These are phyloP conservation scores for Phytophthora melonis DNA, from an alignment of 352 stramenopile species.

Conservation along the genomic window DNA sequence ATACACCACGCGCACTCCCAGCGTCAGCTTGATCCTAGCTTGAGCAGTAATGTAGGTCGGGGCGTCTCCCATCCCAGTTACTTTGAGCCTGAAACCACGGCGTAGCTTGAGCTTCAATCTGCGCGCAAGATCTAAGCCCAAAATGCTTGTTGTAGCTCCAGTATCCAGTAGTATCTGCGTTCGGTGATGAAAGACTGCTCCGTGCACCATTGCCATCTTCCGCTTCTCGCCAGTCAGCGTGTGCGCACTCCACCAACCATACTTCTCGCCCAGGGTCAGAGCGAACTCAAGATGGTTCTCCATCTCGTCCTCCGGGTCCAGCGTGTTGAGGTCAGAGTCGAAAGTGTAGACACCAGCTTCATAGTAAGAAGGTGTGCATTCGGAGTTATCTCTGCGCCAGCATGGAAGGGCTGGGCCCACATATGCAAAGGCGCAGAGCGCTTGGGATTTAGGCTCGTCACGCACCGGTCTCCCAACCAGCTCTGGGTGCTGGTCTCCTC, in stretches of 20 bases:
- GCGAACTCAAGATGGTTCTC: not conserved
- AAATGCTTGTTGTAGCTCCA: slow-evolving; percentile 31
- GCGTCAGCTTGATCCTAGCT: not conserved
- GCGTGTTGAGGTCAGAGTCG: not conserved
- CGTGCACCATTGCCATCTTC: not conserved
- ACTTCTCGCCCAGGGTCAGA: not conserved
- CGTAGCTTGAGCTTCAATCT: slow-evolving; percentile 28
- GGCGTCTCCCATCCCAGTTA: slow-evolving; percentile 26
- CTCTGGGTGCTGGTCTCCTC: not conserved
- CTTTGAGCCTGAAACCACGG: not conserved
- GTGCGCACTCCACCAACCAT: not conserved
- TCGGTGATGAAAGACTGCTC: not conserved
- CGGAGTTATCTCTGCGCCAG: too few relatives aligned
- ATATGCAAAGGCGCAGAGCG: too few relatives aligned
- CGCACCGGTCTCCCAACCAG: slow-evolving; percentile 13
- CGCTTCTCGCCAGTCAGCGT: not conserved
- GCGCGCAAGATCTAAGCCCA: slow-evolving; percentile 37
- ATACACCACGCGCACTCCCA: slow-evolving; percentile 21
- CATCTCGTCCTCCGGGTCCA: not conserved
- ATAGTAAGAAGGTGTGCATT: too few relatives aligned
- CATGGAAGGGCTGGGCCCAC: too few relatives aligned
- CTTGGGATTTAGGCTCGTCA: too few relatives aligned
- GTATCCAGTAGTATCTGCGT: slow-evolving; percentile 26
- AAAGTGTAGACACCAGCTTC: too few relatives aligned
- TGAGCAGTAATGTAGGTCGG: slow-evolving; percentile 20